Evolutionary conservation across 169 alveolate genomes (phyloP), one percentile per base, ranked within the genome.

Genomic region (Theileria luwenshuni): DNA sequence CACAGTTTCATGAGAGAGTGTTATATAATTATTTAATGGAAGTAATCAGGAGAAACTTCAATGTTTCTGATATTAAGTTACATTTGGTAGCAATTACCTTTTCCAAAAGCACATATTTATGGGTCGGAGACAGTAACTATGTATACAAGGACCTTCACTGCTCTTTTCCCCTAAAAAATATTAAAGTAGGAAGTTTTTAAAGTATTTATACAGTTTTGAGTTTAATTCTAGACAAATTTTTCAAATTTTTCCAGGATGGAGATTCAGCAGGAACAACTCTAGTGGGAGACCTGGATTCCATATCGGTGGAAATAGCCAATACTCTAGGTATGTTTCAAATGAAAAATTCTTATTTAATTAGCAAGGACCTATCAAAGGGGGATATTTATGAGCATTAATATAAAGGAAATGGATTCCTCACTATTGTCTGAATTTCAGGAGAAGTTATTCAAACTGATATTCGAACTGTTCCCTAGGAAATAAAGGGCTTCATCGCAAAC

Each of bases 111-210:
- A 42, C 74, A 13, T 81, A 81, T 38, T 30, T 81, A 21, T 81
- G 89, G 89, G 75, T 81, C 23, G 89, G 89, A 12, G 89, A 81
- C 35, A 71, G 74, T 43, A 64, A 35, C 35, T 68, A 28, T 51
- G 23, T 51, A 27, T 81, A 41, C 63, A 38, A 47, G 21, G 89
- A 81, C 25, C 69, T 81, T 10, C 89, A 81, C 48, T 72, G 83
- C 33, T 83, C 80, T 0, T 73, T 81, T 74, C 89, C 84, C 0
- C 54, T 59, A 3, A 79, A 60, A 19, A 71, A 47, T 42, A 61
- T 71, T 6, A 49, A 79, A 72, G 86, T 79, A 38, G 23, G 21
- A n/a, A n/a, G n/a, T 74, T 59, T 56, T 25, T 23, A 28, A 25
- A 41, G 8, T 56, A 33, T 49, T 17, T 1, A 67, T 45, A 67